A percentile compares a stretch with the other conserved stretches of the same genome.
Conservation (phyloP, 371 early-diverging fungal genomes). For the Rhizopus delemar region DNA sequence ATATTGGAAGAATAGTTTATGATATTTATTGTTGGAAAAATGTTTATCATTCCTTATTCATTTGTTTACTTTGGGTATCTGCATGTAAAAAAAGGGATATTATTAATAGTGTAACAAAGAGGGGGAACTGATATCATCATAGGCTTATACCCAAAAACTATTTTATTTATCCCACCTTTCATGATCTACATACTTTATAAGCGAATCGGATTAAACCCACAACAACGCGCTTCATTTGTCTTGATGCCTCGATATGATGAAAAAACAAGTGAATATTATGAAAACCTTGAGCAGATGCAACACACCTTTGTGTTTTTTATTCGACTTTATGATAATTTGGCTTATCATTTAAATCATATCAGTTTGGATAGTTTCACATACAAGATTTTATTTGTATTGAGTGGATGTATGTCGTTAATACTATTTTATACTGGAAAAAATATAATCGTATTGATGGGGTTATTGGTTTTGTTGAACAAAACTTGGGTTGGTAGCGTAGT, state of each 20-base stretch:
- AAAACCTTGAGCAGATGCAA: conserved; percentile 40
- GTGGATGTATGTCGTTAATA: conserved; percentile 3
- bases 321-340: conserved; percentile 42
- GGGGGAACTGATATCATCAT: neutral
- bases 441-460: conserved; percentile 26
- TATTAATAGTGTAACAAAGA: neutral
- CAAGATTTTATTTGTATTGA: conserved; percentile 10
- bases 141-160: conserved; percentile 34
- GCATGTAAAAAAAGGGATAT: conserved; percentile 11
- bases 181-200: conserved; percentile 25
- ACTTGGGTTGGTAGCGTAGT: conserved; percentile 39
- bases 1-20: conserved; percentile 20
- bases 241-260: conserved; percentile 43
- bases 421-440: conserved; percentile 12
- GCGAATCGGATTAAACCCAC: conserved; percentile 15
- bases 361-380: conserved; percentile 23
- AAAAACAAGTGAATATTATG: conserved; percentile 35
- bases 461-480: conserved; percentile 37
- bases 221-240: conserved; percentile 28
- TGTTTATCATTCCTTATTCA: conserved; percentile 14
- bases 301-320: conserved; percentile 36
- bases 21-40: conserved; percentile 41
- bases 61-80: conserved; percentile 22
- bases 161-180: conserved; percentile 28
- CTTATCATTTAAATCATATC: conserved; percentile 37